These are phyloP conservation scores for Phytophthora capsici DNA, from an alignment of 352 stramenopile genomes.

Conservation along the genomic window DNA sequence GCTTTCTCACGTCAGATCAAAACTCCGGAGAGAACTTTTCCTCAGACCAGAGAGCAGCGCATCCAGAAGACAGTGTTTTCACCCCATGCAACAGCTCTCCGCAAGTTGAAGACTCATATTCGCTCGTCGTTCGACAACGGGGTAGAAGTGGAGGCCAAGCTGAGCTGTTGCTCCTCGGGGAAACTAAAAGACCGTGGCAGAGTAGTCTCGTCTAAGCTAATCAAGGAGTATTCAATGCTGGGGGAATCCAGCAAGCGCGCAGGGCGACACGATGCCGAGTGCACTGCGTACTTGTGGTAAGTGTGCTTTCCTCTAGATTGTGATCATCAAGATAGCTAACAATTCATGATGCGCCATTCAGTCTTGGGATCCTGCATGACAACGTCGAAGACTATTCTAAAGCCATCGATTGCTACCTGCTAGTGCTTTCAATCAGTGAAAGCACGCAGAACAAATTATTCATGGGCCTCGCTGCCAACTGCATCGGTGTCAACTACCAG, in stretches of 20 bases:
- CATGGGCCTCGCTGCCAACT: slow-evolving; percentile 83
- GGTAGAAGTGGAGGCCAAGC: slow-evolving; percentile 47
- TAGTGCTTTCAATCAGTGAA: slow-evolving; percentile 87
- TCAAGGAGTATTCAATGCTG: slow-evolving; percentile 85
- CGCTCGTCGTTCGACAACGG: slow-evolving; percentile 55
- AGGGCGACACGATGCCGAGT: slow-evolving; percentile 83
- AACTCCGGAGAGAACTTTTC: slow-evolving; percentile 60
- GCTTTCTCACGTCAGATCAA: slow-evolving; percentile 63
- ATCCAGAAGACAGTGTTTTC: slow-evolving; percentile 79
- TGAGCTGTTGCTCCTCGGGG: slow-evolving; percentile 65
- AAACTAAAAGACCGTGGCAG: slow-evolving; percentile 69
- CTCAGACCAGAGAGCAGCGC: slow-evolving; percentile 64
- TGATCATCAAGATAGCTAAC: too few species aligned
- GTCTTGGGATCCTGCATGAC: slow-evolving; percentile 87
- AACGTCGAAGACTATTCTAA: slow-evolving; percentile 86
- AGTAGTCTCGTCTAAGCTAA: slow-evolving; percentile 72
- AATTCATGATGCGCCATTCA: slow-evolving; percentile 1
- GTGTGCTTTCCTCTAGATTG: neutral
- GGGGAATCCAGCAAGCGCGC: slow-evolving; percentile 87
- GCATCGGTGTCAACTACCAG: slow-evolving; percentile 91
- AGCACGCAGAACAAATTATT: slow-evolving; percentile 82
- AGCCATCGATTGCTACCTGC: slow-evolving; percentile 86
- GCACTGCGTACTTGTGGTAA: slow-evolving; percentile 82
- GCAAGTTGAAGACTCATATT: slow-evolving; percentile 57
- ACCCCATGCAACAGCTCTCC: slow-evolving; percentile 62